These are phyloP conservation scores for Chaetothyriales sp. DNA, from an alignment of 2,329 filamentous ascomycete genomes.

Conservation along the genomic window DNA sequence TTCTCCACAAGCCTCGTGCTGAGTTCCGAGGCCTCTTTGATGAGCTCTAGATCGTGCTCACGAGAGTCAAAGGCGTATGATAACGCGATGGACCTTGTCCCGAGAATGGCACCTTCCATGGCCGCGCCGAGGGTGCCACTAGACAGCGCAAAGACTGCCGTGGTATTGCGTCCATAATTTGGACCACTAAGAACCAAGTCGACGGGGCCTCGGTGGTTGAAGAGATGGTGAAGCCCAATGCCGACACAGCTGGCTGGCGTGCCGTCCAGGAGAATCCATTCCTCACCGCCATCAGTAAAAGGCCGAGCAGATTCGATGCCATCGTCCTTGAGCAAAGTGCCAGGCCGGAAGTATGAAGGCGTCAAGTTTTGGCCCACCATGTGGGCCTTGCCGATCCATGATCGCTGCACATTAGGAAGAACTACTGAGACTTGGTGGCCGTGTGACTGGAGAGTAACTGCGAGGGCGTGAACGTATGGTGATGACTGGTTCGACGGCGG, in stretches of 20 bases:
- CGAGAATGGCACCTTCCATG: conserved; percentile 62
- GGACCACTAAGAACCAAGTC: conserved; percentile 69
- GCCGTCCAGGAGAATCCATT: conserved; percentile 71
- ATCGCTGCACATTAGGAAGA: conserved; percentile 79
- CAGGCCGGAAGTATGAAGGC: conserved; percentile 67
- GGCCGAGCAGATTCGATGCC: conserved; percentile 53
- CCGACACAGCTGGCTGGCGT: conserved; percentile 71
- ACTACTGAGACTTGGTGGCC: conserved; percentile 86
- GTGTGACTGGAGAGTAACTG: conserved; percentile 52
- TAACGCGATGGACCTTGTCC: conserved; percentile 60
- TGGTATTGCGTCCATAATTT: conserved; percentile 74
- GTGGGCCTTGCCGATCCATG: conserved; percentile 97
- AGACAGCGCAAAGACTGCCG: conserved; percentile 63
- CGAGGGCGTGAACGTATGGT: conserved; percentile 64
- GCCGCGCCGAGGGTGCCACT: conserved; percentile 67
- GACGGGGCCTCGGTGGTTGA: conserved; percentile 55
- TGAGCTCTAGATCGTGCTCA: conserved; percentile 70
- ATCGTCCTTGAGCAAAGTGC: conserved; percentile 47
- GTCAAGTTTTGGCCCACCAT: conserved; percentile 80
- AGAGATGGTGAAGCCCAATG: conserved; percentile 70
- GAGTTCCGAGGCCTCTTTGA: conserved; percentile 61
- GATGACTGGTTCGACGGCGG: conserved; percentile 65
- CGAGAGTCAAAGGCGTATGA: conserved; percentile 81
- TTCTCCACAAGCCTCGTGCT: conserved; percentile 67
- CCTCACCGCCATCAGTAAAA: conserved; percentile 44